A percentile compares a stretch with the other conserved stretches of the same genome.
These are phyloP conservation scores for Rhynchosporium graminicola DNA, from an alignment of 2,329 filamentous ascomycete species.

Conservation along the genomic window DNA sequence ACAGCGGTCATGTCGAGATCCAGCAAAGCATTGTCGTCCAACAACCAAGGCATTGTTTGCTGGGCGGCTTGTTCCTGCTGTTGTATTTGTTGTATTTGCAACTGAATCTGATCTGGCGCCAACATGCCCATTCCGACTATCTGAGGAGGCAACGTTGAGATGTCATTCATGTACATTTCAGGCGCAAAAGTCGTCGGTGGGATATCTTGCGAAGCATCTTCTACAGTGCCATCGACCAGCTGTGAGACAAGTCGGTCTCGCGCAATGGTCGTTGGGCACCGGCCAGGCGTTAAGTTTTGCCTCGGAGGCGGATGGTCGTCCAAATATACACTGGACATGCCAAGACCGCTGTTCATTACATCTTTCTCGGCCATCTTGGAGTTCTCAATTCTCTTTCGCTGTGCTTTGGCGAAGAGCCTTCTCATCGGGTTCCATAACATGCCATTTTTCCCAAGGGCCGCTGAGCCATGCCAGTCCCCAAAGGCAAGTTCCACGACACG, in stretches of 20 bases:
- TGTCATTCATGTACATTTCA: conserved; percentile 3
- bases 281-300: conserved; percentile 11
- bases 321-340: conserved; percentile 21
- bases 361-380: conserved; percentile 34
- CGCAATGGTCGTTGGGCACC: conserved; percentile 20
- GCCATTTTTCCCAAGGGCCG: conserved; percentile 47
- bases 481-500: conserved; percentile 42
- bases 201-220: conserved; percentile 9
- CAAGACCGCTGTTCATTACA: conserved; percentile 18
- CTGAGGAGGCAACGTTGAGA: conserved; percentile 27
- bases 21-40: conserved; percentile 24
- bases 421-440: conserved; percentile 65
- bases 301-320: conserved; percentile 14
- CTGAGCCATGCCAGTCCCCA: conserved; percentile 30
- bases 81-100: conserved; percentile 30
- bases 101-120: conserved; percentile 31
- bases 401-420: conserved; percentile 61
- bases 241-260: conserved; percentile 19
- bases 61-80: conserved; percentile 7
- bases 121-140: conserved; percentile 32
- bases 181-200: conserved; percentile 2
- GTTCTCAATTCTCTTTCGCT: conserved; percentile 53
- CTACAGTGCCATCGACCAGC: not conserved
- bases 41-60: conserved; percentile 11
- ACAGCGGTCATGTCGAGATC: conserved; percentile 38